These are phyloP conservation scores for Nicotiana tomentosiformis DNA, from an alignment of 257 asterid species.

Conservation along the genomic window DNA sequence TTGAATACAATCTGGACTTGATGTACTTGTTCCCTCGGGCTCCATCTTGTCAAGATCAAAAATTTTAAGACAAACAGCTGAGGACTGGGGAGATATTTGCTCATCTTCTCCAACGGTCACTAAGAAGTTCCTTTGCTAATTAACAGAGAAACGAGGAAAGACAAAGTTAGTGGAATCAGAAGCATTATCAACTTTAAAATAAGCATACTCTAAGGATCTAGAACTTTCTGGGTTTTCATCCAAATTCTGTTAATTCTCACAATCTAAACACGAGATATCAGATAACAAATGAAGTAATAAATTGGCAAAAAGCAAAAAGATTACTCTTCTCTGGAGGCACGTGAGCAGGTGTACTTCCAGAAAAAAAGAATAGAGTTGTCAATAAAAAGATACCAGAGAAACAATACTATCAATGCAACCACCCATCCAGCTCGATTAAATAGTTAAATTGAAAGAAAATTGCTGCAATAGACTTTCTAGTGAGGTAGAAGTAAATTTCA, in stretches of 20 bases:
- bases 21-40: conserved; percentile 72
- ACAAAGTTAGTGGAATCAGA: not conserved
- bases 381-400: not conserved
- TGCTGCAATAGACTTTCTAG: not conserved
- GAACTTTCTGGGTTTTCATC: not conserved
- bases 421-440: not conserved
- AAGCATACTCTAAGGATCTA: not conserved
- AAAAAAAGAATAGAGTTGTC: not conserved
- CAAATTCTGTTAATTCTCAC: not conserved
- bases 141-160: conserved; percentile 12
- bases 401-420: not conserved
- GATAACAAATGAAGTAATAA: not conserved
- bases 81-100: conserved; percentile 61
- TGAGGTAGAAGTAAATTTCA: not conserved
- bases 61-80: conserved; percentile 68
- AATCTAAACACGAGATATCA: not conserved
- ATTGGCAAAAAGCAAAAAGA: not conserved
- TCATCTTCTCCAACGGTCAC: conserved; percentile 94
- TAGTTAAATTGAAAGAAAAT: not conserved
- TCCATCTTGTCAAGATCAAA: conserved; percentile 83
- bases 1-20: conserved; percentile 79
- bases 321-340: not conserved
- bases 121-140: conserved; percentile 83
- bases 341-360: not conserved
- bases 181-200: not conserved